Base-by-base conservation (phyloP, 768 basidiomycete species). In the Lactarius psammicola region DNA sequence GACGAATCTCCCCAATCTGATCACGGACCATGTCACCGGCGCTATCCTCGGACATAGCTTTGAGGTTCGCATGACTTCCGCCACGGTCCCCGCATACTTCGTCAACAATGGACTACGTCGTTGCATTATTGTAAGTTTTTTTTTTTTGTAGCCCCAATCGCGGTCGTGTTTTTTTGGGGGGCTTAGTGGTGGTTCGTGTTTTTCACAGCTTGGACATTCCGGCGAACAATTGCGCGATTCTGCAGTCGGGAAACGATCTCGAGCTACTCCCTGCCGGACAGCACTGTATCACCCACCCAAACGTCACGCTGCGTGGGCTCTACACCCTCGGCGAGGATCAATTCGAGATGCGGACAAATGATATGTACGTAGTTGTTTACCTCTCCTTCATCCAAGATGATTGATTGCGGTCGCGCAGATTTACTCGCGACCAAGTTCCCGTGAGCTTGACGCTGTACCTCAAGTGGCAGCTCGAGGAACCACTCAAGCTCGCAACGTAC, bases 371-470 rank as follows among this genome's bases (percentile, higher is more conserved):
- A 15, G 30, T 34, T 44, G 38, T 31, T 34, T 42, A 38, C 26
- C 20, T 4, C 11, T 36, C 3, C 33, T 23, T 8, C 13, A 6
- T 38, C 42, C 23, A 36, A 53, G 17, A 49, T 10, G 55, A 33
- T 11, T 56, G 57, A 36, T 9, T 56, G 58, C 53, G 9, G 55
- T 26, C 8, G 8, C 4, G 6, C 67, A 89, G 89, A 70, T 93
- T 89, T 76, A 92, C 92, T 3, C 86, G 90, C 46, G 92, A 92
- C 70, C 91, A 94, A 77, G 92, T 92, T 10, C 92, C 92, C 31
- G 92, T 92, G 66, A 85, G 87, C 76, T 77, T 93, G 74, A 91
- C 87, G 5, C 87, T 94, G 67, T 94, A 92, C 73, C 80, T 94
- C 58, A 92, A 93, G 75, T 94, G 89, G 82, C 83, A 85, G 64